A percentile compares a stretch with the other conserved stretches of the same genome.
Evolutionary conservation across 1,284 basidiomycete genomes (phyloP).

Genomic region (Pseudozyma tsukubaensis): DNA sequence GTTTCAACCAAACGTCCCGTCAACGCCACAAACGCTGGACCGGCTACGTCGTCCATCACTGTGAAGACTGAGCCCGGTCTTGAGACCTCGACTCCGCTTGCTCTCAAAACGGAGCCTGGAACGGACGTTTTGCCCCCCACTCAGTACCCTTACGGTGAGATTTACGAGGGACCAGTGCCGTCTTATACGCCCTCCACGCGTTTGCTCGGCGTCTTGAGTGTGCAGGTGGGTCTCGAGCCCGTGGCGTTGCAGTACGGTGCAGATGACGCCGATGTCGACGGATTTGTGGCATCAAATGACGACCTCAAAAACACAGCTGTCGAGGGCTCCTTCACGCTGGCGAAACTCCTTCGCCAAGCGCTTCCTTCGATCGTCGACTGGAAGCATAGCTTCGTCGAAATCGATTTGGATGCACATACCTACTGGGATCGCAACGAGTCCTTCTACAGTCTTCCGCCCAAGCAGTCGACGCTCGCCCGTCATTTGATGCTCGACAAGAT

Average conservation of each 20-base stretch:
- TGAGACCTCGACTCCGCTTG: neutral
- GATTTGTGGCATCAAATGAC: constrained; percentile 30
- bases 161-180: neutral
- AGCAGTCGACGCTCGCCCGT: constrained; percentile 31
- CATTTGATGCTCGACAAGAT: constrained; percentile 35
- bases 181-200: constrained; percentile 21
- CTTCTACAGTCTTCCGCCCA: constrained; percentile 38
- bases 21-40: neutral
- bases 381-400: constrained; percentile 33
- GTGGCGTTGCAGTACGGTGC: constrained; percentile 39
- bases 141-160: too few species aligned
- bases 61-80: neutral
- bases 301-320: constrained; percentile 34
- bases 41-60: neutral
- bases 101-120: constrained; percentile 3
- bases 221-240: constrained; percentile 47
- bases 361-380: constrained; percentile 45
- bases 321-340: constrained; percentile 26
- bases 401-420: constrained; percentile 22
- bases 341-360: constrained; percentile 24
- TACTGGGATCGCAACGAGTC: constrained; percentile 48
- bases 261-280: constrained; percentile 26
- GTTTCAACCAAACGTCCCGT: neutral
- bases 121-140: too few species aligned
- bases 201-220: constrained; percentile 27